phyloP scores from a whole-genome alignment of 805 yeast species.

The Wickerhamomyces bovis region DNA sequence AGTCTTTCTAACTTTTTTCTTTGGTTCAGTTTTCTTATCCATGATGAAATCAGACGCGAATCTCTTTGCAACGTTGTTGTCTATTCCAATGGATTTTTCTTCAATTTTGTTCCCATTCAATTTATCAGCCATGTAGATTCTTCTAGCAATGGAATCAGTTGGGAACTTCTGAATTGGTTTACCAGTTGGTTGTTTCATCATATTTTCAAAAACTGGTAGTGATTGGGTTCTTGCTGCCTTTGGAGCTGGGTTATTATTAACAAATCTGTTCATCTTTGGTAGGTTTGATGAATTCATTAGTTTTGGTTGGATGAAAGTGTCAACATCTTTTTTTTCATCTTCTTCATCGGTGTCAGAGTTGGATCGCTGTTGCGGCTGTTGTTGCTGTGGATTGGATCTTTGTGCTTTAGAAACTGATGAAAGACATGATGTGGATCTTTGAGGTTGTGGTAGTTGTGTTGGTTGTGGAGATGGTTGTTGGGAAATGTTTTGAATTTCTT shows the following conservation, averaged over 20 bases:
- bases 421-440: no score
- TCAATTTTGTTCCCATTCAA: slow-evolving; percentile 8
- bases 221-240: slow-evolving; percentile 41
- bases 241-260: slow-evolving; percentile 41
- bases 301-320: slow-evolving; percentile 13
- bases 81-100: not conserved
- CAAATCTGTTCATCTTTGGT: slow-evolving; percentile 25
- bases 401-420: not conserved
- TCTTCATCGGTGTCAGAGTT: slow-evolving; percentile 19
- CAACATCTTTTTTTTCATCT: slow-evolving; percentile 8
- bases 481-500: slow-evolving; percentile 3
- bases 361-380: slow-evolving; percentile 6
- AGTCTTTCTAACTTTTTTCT: slow-evolving; percentile 5
- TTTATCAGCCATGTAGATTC: slow-evolving; percentile 24
- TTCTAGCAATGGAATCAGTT: slow-evolving; percentile 23
- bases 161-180: slow-evolving; percentile 20
- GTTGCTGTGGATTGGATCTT: not conserved
- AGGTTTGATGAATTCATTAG: slow-evolving; percentile 8
- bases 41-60: slow-evolving; percentile 23
- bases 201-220: slow-evolving; percentile 28
- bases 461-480: slow-evolving; percentile 8
- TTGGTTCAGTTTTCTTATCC: slow-evolving; percentile 1
- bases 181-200: slow-evolving; percentile 7
- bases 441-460: not conserved
- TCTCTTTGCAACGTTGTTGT: slow-evolving; percentile 18